phyloP scores from a whole-genome alignment of 306 rosid species.

The Citrullus mucosospermus region DNA sequence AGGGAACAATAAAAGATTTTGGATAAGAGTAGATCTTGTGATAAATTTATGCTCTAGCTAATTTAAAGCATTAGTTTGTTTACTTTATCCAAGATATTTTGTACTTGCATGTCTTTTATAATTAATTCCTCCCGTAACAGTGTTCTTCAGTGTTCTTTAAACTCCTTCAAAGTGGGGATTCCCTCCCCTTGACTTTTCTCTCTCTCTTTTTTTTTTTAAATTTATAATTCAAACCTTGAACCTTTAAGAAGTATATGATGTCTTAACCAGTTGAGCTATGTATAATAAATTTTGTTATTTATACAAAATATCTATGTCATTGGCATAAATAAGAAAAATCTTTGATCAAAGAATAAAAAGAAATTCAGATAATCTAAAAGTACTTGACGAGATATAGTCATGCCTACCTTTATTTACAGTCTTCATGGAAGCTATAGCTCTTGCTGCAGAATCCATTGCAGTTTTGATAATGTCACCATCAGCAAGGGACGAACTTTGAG shows the following conservation, averaged over 20 bases:
- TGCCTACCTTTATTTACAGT: conserved; percentile 40
- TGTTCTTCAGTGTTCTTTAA: background rate
- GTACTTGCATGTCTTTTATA: background rate
- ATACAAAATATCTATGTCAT: background rate
- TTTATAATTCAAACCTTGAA: too few species aligned
- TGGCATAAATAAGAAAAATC: background rate
- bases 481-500: conserved; percentile 21
- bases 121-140: background rate
- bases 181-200: background rate
- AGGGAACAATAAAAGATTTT: background rate
- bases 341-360: background rate
- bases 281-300: background rate
- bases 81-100: background rate
- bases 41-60: background rate
- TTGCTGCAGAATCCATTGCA: conserved; percentile 65
- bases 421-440: conserved; percentile 51
- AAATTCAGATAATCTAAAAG: background rate
- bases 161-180: background rate
- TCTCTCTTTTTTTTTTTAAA: background rate
- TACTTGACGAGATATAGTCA: background rate
- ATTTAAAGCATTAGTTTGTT: background rate
- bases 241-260: background rate
- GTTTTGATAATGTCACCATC: conserved; percentile 35
- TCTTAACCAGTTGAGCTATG: background rate
- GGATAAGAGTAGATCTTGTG: background rate